Evolutionary conservation across 228 moss, liverwort and hornwort species (phyloP).

Genomic region (Sphagnum fallax): DNA sequence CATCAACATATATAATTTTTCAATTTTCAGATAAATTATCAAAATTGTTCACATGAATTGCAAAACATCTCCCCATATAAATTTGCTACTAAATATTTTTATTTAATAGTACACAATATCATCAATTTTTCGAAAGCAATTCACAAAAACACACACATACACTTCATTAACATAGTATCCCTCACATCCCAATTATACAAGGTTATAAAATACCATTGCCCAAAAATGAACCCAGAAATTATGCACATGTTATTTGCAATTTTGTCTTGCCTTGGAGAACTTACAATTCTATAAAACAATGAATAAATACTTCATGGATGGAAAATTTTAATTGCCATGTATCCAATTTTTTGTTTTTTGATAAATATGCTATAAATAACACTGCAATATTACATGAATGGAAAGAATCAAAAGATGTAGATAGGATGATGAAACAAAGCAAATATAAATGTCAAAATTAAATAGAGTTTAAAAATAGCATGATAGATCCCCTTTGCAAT

Average conservation of each 20-base stretch:
- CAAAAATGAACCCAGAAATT: background rate
- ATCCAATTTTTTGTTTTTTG: background rate
- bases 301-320: background rate
- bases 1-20: too few relatives aligned
- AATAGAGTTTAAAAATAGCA: background rate
- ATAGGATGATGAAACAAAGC: background rate
- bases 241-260: background rate
- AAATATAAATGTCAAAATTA: background rate
- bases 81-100: too few relatives aligned
- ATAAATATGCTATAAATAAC: too few relatives aligned
- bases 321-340: background rate
- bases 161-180: too few relatives aligned
- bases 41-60: too few relatives aligned
- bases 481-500: background rate
- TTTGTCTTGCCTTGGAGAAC: background rate
- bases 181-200: background rate
- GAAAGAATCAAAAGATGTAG: too few relatives aligned
- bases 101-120: too few relatives aligned
- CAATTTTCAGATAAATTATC: too few relatives aligned
- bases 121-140: too few relatives aligned
- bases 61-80: too few relatives aligned
- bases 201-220: background rate
- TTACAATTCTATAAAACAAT: background rate
- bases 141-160: too few relatives aligned
- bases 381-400: too few relatives aligned